Percentiles rank a stretch among this genome's conserved stretches.
Evolutionary conservation across 768 basidiomycete species (phyloP).

Genomic region (Naematelia encephala): DNA sequence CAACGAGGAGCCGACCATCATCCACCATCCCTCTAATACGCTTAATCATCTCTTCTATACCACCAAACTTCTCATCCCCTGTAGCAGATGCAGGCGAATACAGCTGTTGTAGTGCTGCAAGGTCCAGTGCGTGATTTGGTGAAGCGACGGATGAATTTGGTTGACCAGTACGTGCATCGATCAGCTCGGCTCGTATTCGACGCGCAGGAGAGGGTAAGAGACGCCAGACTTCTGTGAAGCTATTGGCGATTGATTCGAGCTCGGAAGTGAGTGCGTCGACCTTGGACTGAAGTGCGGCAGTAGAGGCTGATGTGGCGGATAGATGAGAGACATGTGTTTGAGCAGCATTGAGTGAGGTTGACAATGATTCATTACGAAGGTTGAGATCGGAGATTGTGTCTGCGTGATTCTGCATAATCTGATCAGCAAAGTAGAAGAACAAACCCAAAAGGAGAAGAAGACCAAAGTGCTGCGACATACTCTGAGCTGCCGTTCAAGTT

Average conservation of each 20-base stretch:
- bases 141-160: slow-evolving; percentile 50
- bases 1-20: slow-evolving; percentile 79
- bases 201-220: slow-evolving; percentile 80
- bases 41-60: slow-evolving; percentile 69
- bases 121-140: slow-evolving; percentile 68
- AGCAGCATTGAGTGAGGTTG: slow-evolving; percentile 38
- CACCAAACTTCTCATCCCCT: slow-evolving; percentile 56
- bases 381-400: slow-evolving; percentile 39
- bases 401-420: slow-evolving; percentile 22
- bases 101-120: slow-evolving; percentile 76
- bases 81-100: slow-evolving; percentile 56
- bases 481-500: slow-evolving; percentile 24
- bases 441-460: background rate
- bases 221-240: slow-evolving; percentile 72
- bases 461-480: slow-evolving; percentile 25
- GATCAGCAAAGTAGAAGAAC: background rate
- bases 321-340: slow-evolving; percentile 26
- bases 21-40: slow-evolving; percentile 75
- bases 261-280: slow-evolving; percentile 53
- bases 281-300: slow-evolving; percentile 29
- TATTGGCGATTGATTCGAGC: slow-evolving; percentile 59
- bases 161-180: slow-evolving; percentile 50
- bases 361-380: slow-evolving; percentile 43
- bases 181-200: slow-evolving; percentile 57
- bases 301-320: slow-evolving; percentile 14